Percentiles rank a stretch among this genome's conserved stretches.
phyloP scores from a whole-genome alignment of 164 flowering plant species.

The Vitis vinifera region DNA sequence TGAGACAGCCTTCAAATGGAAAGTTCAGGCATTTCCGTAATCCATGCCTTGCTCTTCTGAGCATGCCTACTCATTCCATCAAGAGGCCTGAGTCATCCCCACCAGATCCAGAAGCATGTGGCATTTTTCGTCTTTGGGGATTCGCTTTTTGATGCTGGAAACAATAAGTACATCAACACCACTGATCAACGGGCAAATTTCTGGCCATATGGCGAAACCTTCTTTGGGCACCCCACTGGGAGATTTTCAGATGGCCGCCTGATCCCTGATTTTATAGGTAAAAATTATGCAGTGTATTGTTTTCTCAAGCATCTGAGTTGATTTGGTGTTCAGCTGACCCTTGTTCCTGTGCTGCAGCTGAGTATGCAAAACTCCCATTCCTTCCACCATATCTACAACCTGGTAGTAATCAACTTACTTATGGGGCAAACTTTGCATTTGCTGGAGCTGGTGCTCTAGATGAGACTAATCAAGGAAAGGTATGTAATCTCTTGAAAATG shows the following conservation, averaged over 20 bases:
- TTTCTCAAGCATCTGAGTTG: too few relatives aligned
- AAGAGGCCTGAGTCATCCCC: neutral
- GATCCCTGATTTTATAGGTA: constrained; percentile 51
- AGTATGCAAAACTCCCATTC: constrained; percentile 30
- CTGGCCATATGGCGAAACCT: constrained; percentile 44
- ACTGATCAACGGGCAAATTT: constrained; percentile 29
- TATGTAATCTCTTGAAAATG: neutral
- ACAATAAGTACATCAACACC: constrained; percentile 46
- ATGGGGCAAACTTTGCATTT: constrained; percentile 44
- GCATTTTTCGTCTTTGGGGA: constrained; percentile 50
- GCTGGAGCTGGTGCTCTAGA: constrained; percentile 36
- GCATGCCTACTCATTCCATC: constrained; percentile 6
- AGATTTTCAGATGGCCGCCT: constrained; percentile 49
- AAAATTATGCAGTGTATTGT: too few relatives aligned
- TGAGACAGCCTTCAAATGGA: too few relatives aligned
- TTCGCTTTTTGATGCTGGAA: constrained; percentile 43
- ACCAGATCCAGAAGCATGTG: constrained; percentile 2
- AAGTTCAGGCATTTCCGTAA: too few relatives aligned
- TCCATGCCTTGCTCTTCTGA: neutral
- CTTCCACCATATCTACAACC: constrained; percentile 20
- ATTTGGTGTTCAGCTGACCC: too few relatives aligned
- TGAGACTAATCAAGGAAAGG: constrained; percentile 26
- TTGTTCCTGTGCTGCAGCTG: constrained; percentile 23
- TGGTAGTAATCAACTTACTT: neutral
- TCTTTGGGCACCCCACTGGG: constrained; percentile 41